phyloP scores from a whole-genome alignment of 2,329 filamentous ascomycete species.

The Exophiala spinifera region DNA sequence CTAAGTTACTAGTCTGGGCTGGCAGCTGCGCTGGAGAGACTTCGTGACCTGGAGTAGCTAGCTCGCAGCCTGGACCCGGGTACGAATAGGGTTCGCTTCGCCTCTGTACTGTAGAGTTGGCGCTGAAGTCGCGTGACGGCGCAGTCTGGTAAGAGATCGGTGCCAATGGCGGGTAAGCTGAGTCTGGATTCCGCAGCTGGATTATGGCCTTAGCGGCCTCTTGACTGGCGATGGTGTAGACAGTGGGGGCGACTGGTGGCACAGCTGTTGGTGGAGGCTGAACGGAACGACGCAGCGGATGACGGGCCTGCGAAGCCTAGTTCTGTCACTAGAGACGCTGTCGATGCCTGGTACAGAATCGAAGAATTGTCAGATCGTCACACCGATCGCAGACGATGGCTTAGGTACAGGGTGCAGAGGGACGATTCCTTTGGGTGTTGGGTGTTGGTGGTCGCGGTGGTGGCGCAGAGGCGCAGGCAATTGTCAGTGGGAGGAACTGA shows the following conservation, averaged over 20 bases:
- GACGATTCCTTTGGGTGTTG: too few relatives aligned
- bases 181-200: conserved; percentile 1
- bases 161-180: conserved; percentile 4
- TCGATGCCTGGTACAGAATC: not conserved
- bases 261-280: conserved; percentile 7
- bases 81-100: conserved; percentile 1
- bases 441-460: not conserved
- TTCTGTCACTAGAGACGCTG: not conserved
- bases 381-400: not conserved
- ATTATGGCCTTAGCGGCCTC: conserved; percentile 2
- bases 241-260: conserved; percentile 1
- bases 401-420: not conserved
- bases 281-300: not conserved
- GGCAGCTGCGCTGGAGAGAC: too few relatives aligned
- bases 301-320: not conserved
- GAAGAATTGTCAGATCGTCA: not conserved
- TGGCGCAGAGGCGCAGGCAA: not conserved
- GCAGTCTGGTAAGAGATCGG: not conserved
- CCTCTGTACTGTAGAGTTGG: not conserved
- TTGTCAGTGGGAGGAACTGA: not conserved
- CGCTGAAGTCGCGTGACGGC: conserved; percentile 12
- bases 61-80: not conserved
- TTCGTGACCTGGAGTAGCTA: not conserved
- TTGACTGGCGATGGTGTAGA: conserved; percentile 1
- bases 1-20: too few relatives aligned